Percentiles rank a stretch among this genome's conserved stretches.
These are phyloP conservation scores for Eucalyptus dawsonii DNA, from an alignment of 345 rosid genomes.

Conservation along the genomic window DNA sequence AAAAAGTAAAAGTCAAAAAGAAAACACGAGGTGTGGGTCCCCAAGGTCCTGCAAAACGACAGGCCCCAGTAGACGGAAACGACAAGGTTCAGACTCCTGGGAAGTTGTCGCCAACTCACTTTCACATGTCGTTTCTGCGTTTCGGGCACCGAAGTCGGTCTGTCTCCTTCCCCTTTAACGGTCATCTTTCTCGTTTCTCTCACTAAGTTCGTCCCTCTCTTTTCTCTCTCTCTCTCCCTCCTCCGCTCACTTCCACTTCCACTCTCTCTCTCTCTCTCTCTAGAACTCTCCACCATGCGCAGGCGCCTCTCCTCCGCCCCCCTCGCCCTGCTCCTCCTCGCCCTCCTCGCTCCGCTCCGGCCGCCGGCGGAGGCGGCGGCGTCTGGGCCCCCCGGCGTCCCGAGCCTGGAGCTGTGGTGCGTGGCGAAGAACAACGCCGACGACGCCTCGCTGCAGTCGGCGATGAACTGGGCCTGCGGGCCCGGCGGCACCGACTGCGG, in stretches of 20 bases:
- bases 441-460: conserved; percentile 48
- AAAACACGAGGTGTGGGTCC: background rate
- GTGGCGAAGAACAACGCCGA: conserved; percentile 87
- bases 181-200: background rate
- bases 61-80: background rate
- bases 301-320: background rate
- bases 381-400: background rate
- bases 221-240: background rate
- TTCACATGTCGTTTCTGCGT: background rate
- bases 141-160: background rate
- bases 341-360: background rate
- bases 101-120: background rate
- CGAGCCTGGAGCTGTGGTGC: conserved; percentile 59
- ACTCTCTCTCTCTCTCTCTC: background rate
- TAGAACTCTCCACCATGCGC: background rate
- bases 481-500: conserved; percentile 49
- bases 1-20: background rate
- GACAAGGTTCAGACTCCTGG: background rate
- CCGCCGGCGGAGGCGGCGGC: background rate
- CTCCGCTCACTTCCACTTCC: background rate
- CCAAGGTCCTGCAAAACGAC: background rate
- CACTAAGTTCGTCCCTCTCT: background rate
- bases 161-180: background rate
- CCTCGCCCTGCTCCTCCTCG: conserved; percentile 1
- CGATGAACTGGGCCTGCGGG: conserved; percentile 85